Conservation (phyloP, 73 alveolate genomes). For the Effrenium voratum region DNA sequence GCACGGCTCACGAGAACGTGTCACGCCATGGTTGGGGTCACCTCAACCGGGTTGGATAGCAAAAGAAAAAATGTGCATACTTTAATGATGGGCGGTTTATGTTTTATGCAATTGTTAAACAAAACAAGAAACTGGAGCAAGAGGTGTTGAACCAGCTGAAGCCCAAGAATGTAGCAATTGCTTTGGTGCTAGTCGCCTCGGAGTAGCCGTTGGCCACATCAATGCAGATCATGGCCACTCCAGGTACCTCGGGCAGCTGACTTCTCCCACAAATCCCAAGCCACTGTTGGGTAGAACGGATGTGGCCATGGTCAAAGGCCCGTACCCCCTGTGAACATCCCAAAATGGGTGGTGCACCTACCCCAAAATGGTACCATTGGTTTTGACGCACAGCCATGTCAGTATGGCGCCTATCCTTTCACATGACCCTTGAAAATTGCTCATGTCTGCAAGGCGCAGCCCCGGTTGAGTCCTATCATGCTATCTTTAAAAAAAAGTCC, state of each 20-base stretch:
- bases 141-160: too few relatives aligned
- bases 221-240: constrained; percentile 94
- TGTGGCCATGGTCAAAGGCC: neutral
- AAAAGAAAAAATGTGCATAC: too few relatives aligned
- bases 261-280: too few relatives aligned
- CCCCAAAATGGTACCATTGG: neutral
- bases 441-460: too few relatives aligned
- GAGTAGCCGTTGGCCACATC: constrained; percentile 96
- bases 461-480: too few relatives aligned
- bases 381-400: neutral
- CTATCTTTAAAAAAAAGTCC: too few relatives aligned
- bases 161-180: too few relatives aligned
- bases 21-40: neutral
- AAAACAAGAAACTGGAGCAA: neutral
- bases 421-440: too few relatives aligned
- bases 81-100: neutral
- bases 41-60: too few relatives aligned
- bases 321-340: neutral
- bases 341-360: neutral
- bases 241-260: constrained; percentile 70
- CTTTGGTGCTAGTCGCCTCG: too few relatives aligned
- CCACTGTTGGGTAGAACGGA: too few relatives aligned
- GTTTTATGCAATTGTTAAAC: neutral
- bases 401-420: too few relatives aligned
- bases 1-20: neutral